These are phyloP conservation scores for Oryza officinalis DNA, from an alignment of 176 grass and related monocot species.

Conservation along the genomic window DNA sequence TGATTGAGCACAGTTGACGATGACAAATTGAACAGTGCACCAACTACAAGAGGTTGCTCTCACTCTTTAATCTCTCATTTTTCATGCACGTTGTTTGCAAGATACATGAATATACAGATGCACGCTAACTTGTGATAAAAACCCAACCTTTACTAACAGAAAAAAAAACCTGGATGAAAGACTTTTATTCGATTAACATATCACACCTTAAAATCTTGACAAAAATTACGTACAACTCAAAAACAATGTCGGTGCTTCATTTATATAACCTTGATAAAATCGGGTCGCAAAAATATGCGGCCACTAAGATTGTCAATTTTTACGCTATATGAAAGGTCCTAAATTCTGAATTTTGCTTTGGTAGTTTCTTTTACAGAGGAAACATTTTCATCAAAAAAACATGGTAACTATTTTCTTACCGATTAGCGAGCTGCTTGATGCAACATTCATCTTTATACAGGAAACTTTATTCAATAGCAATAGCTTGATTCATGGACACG, in stretches of 20 bases:
- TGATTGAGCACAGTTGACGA: conserved; percentile 19
- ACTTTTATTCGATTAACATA: background rate
- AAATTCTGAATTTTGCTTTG: too few species aligned
- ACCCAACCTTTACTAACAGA: background rate
- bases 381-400: too few species aligned
- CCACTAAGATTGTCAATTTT: too few species aligned
- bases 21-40: background rate
- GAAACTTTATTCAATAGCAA: background rate
- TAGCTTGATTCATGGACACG: background rate
- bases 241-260: background rate
- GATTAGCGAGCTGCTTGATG: background rate
- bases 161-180: background rate
- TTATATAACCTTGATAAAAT: too few species aligned
- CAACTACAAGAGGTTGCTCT: background rate
- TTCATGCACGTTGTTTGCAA: background rate
- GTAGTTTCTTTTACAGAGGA: too few species aligned
- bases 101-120: background rate
- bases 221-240: background rate
- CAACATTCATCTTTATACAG: background rate
- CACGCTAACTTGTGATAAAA: background rate
- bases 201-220: background rate
- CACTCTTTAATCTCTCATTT: background rate
- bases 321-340: too few species aligned
- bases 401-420: too few species aligned
- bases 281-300: too few species aligned